Evolutionary conservation across 1,139 yeast genomes (phyloP).

Genomic region (Suhomyces bokatorum): DNA sequence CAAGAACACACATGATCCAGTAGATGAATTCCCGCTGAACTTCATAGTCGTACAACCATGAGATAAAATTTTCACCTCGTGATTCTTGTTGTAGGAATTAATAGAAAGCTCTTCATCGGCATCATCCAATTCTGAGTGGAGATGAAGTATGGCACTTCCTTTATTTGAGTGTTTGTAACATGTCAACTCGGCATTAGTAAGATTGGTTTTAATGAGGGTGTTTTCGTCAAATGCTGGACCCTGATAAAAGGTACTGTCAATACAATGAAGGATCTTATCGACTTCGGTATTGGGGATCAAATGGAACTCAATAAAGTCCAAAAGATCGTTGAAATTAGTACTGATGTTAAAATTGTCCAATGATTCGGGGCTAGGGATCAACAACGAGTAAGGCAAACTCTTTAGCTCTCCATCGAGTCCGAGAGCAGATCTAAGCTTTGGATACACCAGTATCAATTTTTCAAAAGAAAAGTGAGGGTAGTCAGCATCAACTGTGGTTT

Average conservation of each 20-base stretch:
- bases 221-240: slow-evolving; percentile 4
- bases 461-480: slow-evolving; percentile 42
- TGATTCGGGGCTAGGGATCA: slow-evolving; percentile 70
- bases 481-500: slow-evolving; percentile 46
- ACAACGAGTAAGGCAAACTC: slow-evolving; percentile 57
- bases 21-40: slow-evolving; percentile 15
- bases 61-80: slow-evolving; percentile 62
- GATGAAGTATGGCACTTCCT: slow-evolving; percentile 33
- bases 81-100: slow-evolving; percentile 53
- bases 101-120: slow-evolving; percentile 29
- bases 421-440: slow-evolving; percentile 25
- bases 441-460: slow-evolving; percentile 45
- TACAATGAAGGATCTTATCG: slow-evolving; percentile 34
- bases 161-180: slow-evolving; percentile 50
- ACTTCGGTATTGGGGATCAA: slow-evolving; percentile 58
- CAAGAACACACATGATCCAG: slow-evolving; percentile 61
- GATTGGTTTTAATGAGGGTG: slow-evolving; percentile 28
- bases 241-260: slow-evolving; percentile 17
- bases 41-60: slow-evolving; percentile 63
- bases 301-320: slow-evolving; percentile 64
- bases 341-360: slow-evolving; percentile 56
- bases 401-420: slow-evolving; percentile 19
- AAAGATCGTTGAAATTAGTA: slow-evolving; percentile 41
- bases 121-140: slow-evolving; percentile 12
- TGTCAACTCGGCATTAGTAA: slow-evolving; percentile 38